Base-by-base conservation (phyloP, 2,329 filamentous ascomycete species). In the Sporothrix schenckii region DNA sequence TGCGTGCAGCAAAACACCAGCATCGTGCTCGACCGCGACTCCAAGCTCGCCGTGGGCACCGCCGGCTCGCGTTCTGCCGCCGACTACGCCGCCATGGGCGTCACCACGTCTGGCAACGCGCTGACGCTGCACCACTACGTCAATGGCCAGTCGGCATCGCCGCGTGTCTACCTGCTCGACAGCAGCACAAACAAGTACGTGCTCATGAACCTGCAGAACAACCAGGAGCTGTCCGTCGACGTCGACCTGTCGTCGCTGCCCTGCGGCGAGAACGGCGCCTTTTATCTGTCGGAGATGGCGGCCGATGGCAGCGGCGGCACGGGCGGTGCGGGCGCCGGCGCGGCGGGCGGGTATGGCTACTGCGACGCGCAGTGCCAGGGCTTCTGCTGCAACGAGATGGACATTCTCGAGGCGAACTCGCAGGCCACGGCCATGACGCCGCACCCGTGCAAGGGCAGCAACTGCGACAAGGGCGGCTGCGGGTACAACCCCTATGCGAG, bases 261-360 rank as follows among this genome's bases (percentile, higher is more conserved):
- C 58, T 90, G 88, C 74, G 88, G 88, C 69, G 67, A 89, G 73
- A 89, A 90, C 78, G 88, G 87, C 69, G 87, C 87, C 30, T 78
- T 89, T 47, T 89, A 89, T 80, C 84, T 89, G 52, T 82, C 85
- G 27, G 80, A 83, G 74, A 89, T 90, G 87, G 83, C 85, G n/a
- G 80, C 83, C 7, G 85, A 63, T 1, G 41, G 88, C 75, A 87
- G 87, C 75, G 86, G 86, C 52, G 85, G 83, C 66, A n/a, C 30
- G 53, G 27, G 13, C 7, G 85, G 44, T 11, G 24, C 88, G 75
- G 87, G 87, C 75, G 86, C 86, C 50, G 86, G 83, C 65, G 85
- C 84, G 71, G 86, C 85, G 50, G 80, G 83, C n/a, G 65, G 50
- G 7, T 27, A 44, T 24, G 54, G 67, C 54, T 69, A 69, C 44